phyloP scores from a whole-genome alignment of 176 grass and related monocot genomes.

The Eragrostis nindensis region DNA sequence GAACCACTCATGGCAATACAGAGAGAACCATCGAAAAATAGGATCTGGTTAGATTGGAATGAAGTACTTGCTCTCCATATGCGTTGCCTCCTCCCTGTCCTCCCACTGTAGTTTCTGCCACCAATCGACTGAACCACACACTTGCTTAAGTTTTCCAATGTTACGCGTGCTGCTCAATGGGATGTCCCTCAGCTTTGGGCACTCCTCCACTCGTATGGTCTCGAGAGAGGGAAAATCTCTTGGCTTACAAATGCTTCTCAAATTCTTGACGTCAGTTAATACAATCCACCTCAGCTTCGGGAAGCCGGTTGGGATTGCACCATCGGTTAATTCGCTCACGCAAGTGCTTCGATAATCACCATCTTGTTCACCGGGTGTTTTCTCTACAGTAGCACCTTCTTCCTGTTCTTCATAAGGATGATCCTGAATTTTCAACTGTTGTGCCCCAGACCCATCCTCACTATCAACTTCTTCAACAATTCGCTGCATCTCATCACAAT shows the following conservation, averaged over 20 bases:
- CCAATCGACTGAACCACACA: slow-evolving; percentile 68
- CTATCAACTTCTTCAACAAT: slow-evolving; percentile 46
- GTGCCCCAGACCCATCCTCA: not conserved
- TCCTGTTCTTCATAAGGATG: slow-evolving; percentile 15
- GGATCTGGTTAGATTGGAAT: slow-evolving; percentile 39
- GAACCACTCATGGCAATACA: not conserved
- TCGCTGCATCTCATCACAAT: slow-evolving; percentile 57
- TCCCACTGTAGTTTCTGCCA: slow-evolving; percentile 66
- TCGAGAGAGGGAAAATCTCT: slow-evolving; percentile 60
- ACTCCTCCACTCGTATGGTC: slow-evolving; percentile 72
- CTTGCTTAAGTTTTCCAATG: slow-evolving; percentile 60
- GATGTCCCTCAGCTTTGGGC: slow-evolving; percentile 54
- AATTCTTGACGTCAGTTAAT: slow-evolving; percentile 48
- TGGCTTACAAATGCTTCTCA: slow-evolving; percentile 56
- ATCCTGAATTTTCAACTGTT: not conserved
- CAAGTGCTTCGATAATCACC: not conserved
- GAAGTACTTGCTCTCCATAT: slow-evolving; percentile 58
- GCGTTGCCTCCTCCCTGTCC: slow-evolving; percentile 8
- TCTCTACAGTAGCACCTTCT: not conserved
- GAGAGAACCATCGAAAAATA: not conserved
- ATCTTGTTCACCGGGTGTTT: not conserved
- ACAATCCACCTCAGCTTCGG: slow-evolving; percentile 55
- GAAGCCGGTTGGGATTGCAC: slow-evolving; percentile 16
- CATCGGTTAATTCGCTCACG: not conserved
- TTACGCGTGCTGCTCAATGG: slow-evolving; percentile 36